phyloP scores from a whole-genome alignment of 192 early-diverging fungal species.

The Rhizoclosmatium globosum region DNA sequence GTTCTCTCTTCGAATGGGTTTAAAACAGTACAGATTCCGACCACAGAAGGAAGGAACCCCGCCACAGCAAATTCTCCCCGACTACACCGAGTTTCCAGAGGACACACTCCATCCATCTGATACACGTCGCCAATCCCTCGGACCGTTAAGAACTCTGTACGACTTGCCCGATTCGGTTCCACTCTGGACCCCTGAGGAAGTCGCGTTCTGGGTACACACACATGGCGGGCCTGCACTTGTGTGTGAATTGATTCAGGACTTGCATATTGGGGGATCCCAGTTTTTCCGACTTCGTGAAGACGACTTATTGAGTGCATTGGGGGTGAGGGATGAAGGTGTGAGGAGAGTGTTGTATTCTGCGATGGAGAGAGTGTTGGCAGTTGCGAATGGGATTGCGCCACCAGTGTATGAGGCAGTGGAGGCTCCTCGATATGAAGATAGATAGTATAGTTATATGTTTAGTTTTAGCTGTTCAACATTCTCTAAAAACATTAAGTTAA shows the following conservation, averaged over 20 bases:
- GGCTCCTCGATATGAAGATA: too few relatives aligned
- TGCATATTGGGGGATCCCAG: not conserved
- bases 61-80: constrained; percentile 3
- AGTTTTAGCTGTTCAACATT: too few relatives aligned
- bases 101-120: constrained; percentile 14
- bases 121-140: too few relatives aligned
- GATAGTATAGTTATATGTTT: too few relatives aligned
- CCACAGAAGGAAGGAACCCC: not conserved
- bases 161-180: not conserved
- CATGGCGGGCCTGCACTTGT: not conserved
- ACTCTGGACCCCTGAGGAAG: not conserved
- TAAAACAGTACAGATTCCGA: too few relatives aligned
- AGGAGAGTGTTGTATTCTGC: not conserved
- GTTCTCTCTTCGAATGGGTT: too few relatives aligned
- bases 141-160: constrained; percentile 9
- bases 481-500: too few relatives aligned
- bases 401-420: not conserved
- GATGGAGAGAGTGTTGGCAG: not conserved
- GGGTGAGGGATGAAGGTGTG: not conserved
- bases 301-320: not conserved
- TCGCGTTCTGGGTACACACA: constrained; percentile 1
- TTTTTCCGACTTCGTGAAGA: not conserved
- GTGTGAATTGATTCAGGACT: not conserved
- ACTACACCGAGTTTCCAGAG: constrained; percentile 13
- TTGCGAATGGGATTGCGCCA: not conserved